Percentiles rank a stretch among this genome's conserved stretches.
phyloP scores from a whole-genome alignment of 768 basidiomycete genomes.

The Inosperma sp. region DNA sequence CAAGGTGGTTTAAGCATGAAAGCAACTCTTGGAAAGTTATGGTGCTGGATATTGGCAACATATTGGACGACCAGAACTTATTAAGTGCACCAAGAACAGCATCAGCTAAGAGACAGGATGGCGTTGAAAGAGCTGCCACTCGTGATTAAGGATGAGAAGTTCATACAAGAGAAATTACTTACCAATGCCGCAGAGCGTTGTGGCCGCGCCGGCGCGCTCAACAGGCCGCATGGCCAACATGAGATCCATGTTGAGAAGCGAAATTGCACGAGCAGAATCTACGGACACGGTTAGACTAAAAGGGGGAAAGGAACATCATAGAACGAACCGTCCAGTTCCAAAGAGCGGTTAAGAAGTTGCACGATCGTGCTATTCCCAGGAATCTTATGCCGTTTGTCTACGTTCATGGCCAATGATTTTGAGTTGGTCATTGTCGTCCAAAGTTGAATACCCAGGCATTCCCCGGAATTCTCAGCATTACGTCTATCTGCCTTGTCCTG shows the following conservation, averaged over 20 bases:
- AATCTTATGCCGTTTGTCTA: conserved; percentile 14
- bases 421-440: conserved; percentile 9
- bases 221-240: conserved; percentile 32
- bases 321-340: conserved; percentile 19
- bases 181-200: conserved; percentile 20
- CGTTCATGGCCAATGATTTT: conserved; percentile 4
- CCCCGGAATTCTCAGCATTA: conserved; percentile 7
- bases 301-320: not conserved
- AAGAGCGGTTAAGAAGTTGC: conserved; percentile 26
- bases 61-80: conserved; percentile 14
- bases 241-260: conserved; percentile 39
- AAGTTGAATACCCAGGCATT: conserved; percentile 14
- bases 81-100: conserved; percentile 14
- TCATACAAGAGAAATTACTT: not conserved
- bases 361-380: conserved; percentile 21
- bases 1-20: conserved; percentile 39
- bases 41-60: conserved; percentile 16
- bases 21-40: conserved; percentile 35
- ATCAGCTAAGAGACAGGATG: conserved; percentile 4
- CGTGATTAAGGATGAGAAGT: not conserved
- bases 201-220: conserved; percentile 19
- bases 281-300: not conserved
- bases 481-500: conserved; percentile 12
- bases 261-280: conserved; percentile 39
- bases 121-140: conserved; percentile 5